Evolutionary conservation across 2,329 filamentous ascomycete species (phyloP).

Genomic region (Byssochlamys sp.): DNA sequence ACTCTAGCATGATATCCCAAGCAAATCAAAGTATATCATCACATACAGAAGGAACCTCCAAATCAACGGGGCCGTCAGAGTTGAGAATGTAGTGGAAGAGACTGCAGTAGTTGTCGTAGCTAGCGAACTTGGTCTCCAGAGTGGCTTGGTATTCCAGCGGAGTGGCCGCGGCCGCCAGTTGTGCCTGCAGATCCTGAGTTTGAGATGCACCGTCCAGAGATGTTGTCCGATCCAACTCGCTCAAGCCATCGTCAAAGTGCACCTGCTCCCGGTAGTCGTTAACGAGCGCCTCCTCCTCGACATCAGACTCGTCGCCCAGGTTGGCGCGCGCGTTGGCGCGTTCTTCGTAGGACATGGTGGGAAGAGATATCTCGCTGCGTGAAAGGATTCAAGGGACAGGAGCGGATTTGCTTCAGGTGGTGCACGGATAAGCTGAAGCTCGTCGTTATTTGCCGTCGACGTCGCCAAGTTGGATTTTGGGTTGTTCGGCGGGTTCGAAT

Average conservation of each 20-base stretch:
- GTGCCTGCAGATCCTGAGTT: constrained; percentile 83
- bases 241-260: constrained; percentile 79
- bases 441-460: constrained; percentile 15
- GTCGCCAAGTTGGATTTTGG: constrained; percentile 29
- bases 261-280: constrained; percentile 95
- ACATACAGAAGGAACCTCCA: constrained; percentile 90
- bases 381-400: constrained; percentile 2
- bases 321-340: constrained; percentile 33
- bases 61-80: constrained; percentile 94
- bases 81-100: constrained; percentile 98
- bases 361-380: constrained; percentile 7
- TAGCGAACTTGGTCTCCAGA: constrained; percentile 92
- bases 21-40: not conserved
- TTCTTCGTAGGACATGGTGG: constrained; percentile 38
- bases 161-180: constrained; percentile 81
- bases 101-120: constrained; percentile 99
- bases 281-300: constrained; percentile 89
- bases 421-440: constrained; percentile 12
- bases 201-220: constrained; percentile 62
- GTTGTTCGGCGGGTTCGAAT: constrained; percentile 27
- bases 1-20: not conserved
- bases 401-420: not conserved
- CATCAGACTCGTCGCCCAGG: constrained; percentile 74
- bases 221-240: constrained; percentile 66
- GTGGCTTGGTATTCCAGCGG: constrained; percentile 93